Evolutionary conservation across 345 rosid species (phyloP).

Genomic region (Passiflora organensis): DNA sequence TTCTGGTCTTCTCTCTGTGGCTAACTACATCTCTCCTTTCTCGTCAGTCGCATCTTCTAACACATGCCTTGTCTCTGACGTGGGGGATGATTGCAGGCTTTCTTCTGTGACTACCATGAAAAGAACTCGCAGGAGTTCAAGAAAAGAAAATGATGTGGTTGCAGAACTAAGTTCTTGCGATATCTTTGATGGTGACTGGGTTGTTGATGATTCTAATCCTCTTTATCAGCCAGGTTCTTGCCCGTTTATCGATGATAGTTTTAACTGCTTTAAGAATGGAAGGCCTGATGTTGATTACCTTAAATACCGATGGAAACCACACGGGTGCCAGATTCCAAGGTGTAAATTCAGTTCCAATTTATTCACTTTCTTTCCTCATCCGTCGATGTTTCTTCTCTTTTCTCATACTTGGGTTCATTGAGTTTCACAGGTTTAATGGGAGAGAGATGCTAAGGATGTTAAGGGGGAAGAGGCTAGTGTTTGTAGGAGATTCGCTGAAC

Average conservation of each 20-base stretch:
- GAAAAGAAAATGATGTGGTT: slow-evolving; percentile 12
- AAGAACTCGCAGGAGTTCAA: slow-evolving; percentile 17
- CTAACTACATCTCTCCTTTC: slow-evolving; percentile 41
- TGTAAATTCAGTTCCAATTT: slow-evolving; percentile 1
- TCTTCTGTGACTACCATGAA: slow-evolving; percentile 32
- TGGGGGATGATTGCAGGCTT: slow-evolving; percentile 39
- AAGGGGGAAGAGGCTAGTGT: slow-evolving; percentile 56
- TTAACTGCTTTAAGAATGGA: slow-evolving; percentile 59
- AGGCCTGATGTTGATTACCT: slow-evolving; percentile 44
- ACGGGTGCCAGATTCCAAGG: slow-evolving; percentile 59
- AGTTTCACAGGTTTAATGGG: slow-evolving; percentile 47
- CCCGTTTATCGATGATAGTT: slow-evolving; percentile 48
- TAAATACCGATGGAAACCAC: slow-evolving; percentile 44
- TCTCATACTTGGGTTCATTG: background rate
- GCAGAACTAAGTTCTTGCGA: slow-evolving; percentile 49
- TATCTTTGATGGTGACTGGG: slow-evolving; percentile 61
- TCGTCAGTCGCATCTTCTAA: slow-evolving; percentile 38
- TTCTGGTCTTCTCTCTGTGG: slow-evolving; percentile 45
- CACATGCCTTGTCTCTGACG: slow-evolving; percentile 36
- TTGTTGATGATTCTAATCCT: slow-evolving; percentile 41
- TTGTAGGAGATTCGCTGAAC: slow-evolving; percentile 65
- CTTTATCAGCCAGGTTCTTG: slow-evolving; percentile 55
- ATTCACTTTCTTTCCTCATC: background rate
- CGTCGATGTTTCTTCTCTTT: background rate
- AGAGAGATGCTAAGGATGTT: slow-evolving; percentile 48